Percentiles rank a stretch among this genome's conserved stretches.
Conservation (phyloP, 1,139 yeast genomes). For the Yarrowia galli region DNA sequence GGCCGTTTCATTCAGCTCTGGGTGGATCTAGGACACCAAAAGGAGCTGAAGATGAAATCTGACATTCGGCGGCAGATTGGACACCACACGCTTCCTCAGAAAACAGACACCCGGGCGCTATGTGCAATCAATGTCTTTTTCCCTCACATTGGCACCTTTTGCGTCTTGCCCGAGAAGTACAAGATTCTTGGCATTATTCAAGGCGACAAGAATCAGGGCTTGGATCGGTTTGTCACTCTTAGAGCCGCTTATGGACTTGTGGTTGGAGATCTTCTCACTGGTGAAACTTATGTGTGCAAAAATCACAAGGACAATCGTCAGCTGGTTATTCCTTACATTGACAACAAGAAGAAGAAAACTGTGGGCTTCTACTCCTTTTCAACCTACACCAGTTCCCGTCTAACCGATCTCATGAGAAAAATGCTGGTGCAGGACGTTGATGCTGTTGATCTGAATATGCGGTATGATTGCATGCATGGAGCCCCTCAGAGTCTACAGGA, state of each 20-base stretch:
- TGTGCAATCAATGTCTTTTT: neutral
- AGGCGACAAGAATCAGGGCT: neutral
- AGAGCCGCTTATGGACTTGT: neutral
- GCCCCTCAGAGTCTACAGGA: neutral
- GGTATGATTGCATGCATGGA: neutral
- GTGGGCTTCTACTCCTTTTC: slow-evolving; percentile 1
- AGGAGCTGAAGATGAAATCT: neutral
- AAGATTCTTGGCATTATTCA: neutral
- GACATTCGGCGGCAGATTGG: neutral
- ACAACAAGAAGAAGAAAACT: neutral
- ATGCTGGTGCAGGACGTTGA: neutral
- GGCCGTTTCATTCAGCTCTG: neutral
- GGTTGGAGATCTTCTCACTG: neutral
- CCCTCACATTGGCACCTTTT: neutral
- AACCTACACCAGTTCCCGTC: neutral
- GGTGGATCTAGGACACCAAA: neutral
- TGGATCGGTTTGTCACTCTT: slow-evolving; percentile 2
- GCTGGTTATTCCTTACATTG: neutral
- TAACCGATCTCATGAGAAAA: neutral
- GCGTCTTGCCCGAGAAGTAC: neutral
- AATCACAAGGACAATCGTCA: neutral
- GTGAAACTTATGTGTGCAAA: neutral
- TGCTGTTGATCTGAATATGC: neutral
- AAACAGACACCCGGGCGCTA: neutral
- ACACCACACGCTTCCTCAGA: neutral